A percentile compares a stretch with the other conserved stretches of the same genome.
phyloP scores from a whole-genome alignment of 768 basidiomycete genomes.

The Lentinula boryana region DNA sequence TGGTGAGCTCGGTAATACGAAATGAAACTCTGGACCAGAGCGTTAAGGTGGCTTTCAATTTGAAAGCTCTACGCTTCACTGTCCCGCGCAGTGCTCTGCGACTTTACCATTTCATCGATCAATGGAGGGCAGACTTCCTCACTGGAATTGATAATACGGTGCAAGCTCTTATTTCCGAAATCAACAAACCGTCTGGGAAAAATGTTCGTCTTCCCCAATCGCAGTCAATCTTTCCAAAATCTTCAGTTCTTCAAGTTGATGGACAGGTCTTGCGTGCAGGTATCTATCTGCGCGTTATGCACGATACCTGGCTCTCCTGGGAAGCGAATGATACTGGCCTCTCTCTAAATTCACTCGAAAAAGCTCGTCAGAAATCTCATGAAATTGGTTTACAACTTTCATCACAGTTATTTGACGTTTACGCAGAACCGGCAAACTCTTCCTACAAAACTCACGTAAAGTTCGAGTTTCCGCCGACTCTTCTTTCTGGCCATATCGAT shows the following conservation, averaged over 20 bases:
- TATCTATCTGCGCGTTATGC: slow-evolving; percentile 77
- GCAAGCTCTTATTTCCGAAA: slow-evolving; percentile 59
- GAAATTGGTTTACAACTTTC: slow-evolving; percentile 62
- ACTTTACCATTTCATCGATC: slow-evolving; percentile 71
- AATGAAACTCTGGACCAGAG: slow-evolving; percentile 37
- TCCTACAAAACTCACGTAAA: slow-evolving; percentile 47
- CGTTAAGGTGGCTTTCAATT: slow-evolving; percentile 35
- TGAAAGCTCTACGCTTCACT: slow-evolving; percentile 43
- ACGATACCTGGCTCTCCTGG: slow-evolving; percentile 84
- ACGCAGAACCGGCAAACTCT: slow-evolving; percentile 35
- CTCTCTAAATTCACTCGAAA: slow-evolving; percentile 37
- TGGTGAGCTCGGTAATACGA: slow-evolving; percentile 38
- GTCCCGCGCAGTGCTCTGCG: slow-evolving; percentile 81
- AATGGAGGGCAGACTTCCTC: slow-evolving; percentile 78
- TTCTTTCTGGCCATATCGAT: slow-evolving; percentile 54
- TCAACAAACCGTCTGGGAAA: slow-evolving; percentile 34
- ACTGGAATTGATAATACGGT: slow-evolving; percentile 67
- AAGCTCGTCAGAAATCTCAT: slow-evolving; percentile 25
- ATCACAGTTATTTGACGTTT: slow-evolving; percentile 57
- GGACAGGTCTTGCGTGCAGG: slow-evolving; percentile 44
- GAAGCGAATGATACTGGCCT: slow-evolving; percentile 44
- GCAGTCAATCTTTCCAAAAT: slow-evolving; percentile 22
- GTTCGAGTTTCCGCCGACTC: slow-evolving; percentile 59
- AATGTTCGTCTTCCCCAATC: slow-evolving; percentile 15
- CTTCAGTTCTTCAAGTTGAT: slow-evolving; percentile 40